These are phyloP conservation scores for Cucumis cinereus DNA, from an alignment of 306 rosid species.

Conservation along the genomic window DNA sequence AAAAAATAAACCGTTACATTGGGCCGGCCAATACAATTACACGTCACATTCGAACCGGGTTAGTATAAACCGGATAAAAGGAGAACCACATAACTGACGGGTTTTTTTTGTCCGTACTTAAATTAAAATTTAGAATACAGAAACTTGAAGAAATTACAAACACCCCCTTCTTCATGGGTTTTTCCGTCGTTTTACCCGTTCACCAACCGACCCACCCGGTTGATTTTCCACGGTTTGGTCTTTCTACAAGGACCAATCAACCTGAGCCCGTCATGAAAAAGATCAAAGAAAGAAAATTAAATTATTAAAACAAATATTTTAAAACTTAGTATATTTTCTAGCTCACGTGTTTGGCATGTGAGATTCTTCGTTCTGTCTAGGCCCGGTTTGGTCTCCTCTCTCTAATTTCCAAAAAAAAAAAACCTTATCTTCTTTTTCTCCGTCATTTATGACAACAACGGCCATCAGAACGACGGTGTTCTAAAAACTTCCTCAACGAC, in stretches of 20 bases:
- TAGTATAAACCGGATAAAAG: not conserved
- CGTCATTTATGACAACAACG: not conserved
- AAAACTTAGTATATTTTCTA: not conserved
- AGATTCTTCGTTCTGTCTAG: not conserved
- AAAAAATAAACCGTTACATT: no score
- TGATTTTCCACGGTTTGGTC: not conserved
- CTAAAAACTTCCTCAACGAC: not conserved
- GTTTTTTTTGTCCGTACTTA: not conserved
- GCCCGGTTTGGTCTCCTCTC: not conserved
- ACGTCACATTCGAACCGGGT: not conserved
- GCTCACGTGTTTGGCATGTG: slow-evolving; percentile 1
- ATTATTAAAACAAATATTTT: not conserved
- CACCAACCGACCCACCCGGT: not conserved
- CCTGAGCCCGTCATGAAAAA: not conserved
- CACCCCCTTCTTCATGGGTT: not conserved
- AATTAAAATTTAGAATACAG: not conserved
- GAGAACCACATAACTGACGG: not conserved
- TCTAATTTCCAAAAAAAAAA: not conserved
- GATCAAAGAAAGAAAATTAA: not conserved
- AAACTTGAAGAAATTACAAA: not conserved
- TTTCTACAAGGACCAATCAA: not conserved
- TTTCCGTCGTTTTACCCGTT: not conserved
- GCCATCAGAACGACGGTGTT: not conserved
- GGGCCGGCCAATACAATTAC: no score
- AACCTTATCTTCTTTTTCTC: not conserved